A percentile compares a stretch with the other conserved stretches of the same genome.
Conservation (phyloP, 352 stramenopile species). For the Phytophthora agathidicida region DNA sequence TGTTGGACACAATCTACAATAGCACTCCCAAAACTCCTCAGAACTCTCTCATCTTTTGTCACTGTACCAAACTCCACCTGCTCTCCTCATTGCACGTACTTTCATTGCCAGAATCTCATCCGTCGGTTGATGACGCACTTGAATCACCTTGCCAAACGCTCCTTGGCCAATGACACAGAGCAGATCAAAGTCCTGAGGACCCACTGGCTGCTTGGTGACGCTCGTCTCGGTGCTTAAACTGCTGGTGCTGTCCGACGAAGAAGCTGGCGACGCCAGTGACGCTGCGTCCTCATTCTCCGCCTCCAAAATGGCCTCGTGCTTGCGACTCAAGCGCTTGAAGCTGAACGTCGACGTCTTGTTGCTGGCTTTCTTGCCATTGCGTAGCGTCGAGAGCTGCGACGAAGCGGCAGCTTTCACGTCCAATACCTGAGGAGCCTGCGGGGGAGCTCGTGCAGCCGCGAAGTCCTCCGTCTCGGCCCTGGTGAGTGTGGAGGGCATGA, state of each 20-base stretch:
- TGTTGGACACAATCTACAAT: slow-evolving; percentile 81
- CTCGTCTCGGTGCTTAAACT: slow-evolving; percentile 21
- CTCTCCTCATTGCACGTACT: slow-evolving; percentile 35
- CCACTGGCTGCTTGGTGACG: slow-evolving; percentile 35
- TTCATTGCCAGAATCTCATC: slow-evolving; percentile 87
- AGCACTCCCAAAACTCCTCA: slow-evolving; percentile 1
- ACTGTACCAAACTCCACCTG: not conserved
- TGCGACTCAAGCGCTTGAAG: slow-evolving; percentile 34
- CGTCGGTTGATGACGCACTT: slow-evolving; percentile 80
- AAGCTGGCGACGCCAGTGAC: not conserved
- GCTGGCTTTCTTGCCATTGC: slow-evolving; percentile 3
- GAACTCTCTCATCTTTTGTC: not conserved
- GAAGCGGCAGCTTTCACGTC: not conserved
- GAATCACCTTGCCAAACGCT: slow-evolving; percentile 86
- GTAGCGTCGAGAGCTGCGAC: not conserved
- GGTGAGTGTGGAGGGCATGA: slow-evolving; percentile 49
- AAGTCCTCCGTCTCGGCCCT: slow-evolving; percentile 73
- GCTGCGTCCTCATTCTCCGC: slow-evolving; percentile 25
- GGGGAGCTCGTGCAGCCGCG: slow-evolving; percentile 46
- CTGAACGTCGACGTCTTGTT: slow-evolving; percentile 31
- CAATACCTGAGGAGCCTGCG: slow-evolving; percentile 33
- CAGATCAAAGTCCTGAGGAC: slow-evolving; percentile 80
- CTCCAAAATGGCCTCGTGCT: slow-evolving; percentile 33
- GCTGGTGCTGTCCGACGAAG: slow-evolving; percentile 16
- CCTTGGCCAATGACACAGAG: slow-evolving; percentile 86